Conservation (phyloP, 176 grass and related monocot genomes). For the Ensete ventricosum region DNA sequence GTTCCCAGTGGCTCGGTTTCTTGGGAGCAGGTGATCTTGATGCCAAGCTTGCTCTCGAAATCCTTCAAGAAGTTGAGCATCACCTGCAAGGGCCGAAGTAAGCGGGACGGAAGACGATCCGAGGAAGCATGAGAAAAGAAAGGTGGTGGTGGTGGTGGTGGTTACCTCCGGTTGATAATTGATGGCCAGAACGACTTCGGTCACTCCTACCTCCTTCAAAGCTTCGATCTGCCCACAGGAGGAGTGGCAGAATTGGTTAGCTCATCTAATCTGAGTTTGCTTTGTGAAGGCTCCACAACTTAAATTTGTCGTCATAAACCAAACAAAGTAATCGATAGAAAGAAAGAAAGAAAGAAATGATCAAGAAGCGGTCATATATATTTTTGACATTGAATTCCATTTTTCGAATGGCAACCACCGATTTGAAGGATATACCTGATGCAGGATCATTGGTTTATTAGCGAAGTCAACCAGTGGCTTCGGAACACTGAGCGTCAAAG, state of each 20-base stretch:
- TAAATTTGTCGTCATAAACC: neutral
- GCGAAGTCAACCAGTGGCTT: slow-evolving; percentile 13
- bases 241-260: neutral
- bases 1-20: slow-evolving; percentile 5
- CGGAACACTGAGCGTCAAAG: slow-evolving; percentile 11
- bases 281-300: neutral
- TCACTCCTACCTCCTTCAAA: slow-evolving; percentile 7
- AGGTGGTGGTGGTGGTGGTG: neutral
- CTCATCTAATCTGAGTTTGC: neutral
- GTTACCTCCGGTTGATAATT: slow-evolving; percentile 7
- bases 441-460: slow-evolving; percentile 13
- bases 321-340: too few species aligned
- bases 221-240: neutral
- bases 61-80: slow-evolving; percentile 6
- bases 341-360: too few species aligned
- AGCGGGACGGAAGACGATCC: neutral
- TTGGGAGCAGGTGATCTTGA: slow-evolving; percentile 4
- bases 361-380: too few species aligned
- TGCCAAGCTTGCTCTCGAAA: slow-evolving; percentile 5
- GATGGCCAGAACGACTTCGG: slow-evolving; percentile 3
- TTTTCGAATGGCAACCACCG: too few species aligned
- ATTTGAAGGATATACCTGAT: slow-evolving; percentile 2
- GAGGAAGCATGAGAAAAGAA: neutral
- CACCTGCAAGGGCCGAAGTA: neutral
- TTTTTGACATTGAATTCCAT: too few species aligned